Evolutionary conservation across 164 flowering plant species (phyloP).

Genomic region (Nelumbo lutea): DNA sequence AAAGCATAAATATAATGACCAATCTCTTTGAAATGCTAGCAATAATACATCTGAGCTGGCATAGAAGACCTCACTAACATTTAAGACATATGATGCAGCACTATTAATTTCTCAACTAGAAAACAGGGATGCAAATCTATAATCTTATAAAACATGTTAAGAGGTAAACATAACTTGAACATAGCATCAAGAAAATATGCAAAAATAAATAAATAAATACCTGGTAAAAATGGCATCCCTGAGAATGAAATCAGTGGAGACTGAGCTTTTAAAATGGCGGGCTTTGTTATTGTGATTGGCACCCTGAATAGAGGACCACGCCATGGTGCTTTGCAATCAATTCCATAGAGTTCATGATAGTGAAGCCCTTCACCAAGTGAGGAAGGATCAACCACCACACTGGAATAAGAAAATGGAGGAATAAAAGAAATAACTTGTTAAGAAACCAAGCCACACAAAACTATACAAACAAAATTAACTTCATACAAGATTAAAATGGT

Average conservation of each 20-base stretch:
- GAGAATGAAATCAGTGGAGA: constrained; percentile 55
- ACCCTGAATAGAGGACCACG: constrained; percentile 93
- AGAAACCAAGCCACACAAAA: too few species aligned
- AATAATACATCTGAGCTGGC: too few species aligned
- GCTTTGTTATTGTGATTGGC: constrained; percentile 84
- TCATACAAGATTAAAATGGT: too few species aligned
- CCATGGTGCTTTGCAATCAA: constrained; percentile 89
- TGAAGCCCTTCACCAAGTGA: constrained; percentile 73
- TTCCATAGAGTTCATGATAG: constrained; percentile 78
- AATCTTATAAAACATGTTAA: not conserved
- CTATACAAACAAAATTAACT: too few species aligned
- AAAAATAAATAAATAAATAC: constrained; percentile 22
- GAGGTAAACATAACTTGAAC: not conserved
- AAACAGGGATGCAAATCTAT: not conserved
- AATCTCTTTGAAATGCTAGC: too few species aligned
- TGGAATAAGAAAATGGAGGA: constrained; percentile 25
- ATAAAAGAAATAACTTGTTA: not conserved
- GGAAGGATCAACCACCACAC: constrained; percentile 87
- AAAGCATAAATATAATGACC: too few species aligned
- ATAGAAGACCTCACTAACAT: not conserved
- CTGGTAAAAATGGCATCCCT: constrained; percentile 71
- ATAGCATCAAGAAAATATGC: not conserved
- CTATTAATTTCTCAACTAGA: not conserved
- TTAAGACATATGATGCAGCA: not conserved
- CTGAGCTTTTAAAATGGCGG: constrained; percentile 40